These are phyloP conservation scores for Gentiana dahurica DNA, from an alignment of 257 asterid genomes.

Conservation along the genomic window DNA sequence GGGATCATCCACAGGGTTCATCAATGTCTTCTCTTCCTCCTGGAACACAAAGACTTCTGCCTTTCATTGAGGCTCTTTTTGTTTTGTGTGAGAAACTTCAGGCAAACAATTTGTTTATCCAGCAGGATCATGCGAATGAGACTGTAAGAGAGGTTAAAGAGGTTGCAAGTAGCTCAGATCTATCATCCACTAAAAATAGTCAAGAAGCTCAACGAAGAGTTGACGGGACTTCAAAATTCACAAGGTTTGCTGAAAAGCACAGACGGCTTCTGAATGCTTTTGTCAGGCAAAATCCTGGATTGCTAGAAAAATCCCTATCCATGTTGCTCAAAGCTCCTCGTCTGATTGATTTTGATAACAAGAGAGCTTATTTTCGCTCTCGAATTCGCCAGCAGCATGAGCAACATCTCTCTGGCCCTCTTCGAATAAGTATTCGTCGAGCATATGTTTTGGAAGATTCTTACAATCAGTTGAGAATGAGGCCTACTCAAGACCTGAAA, in stretches of 20 bases:
- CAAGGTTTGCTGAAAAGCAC: constrained; percentile 84
- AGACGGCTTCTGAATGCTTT: constrained; percentile 93
- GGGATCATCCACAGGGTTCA: constrained; percentile 70
- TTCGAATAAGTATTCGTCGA: constrained; percentile 91
- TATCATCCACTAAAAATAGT: constrained; percentile 19
- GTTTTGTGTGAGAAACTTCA: constrained; percentile 89
- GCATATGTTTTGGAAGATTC: constrained; percentile 98
- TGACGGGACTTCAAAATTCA: constrained; percentile 73
- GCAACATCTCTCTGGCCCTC: constrained; percentile 91
- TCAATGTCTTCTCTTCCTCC: constrained; percentile 84
- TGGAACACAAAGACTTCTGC: constrained; percentile 91
- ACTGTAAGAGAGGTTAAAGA: constrained; percentile 92
- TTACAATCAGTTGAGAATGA: constrained; percentile 93
- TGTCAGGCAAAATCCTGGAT: constrained; percentile 86
- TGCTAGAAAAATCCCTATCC: constrained; percentile 85
- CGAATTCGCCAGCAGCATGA: constrained; percentile 94
- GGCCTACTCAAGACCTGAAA: constrained; percentile 84
- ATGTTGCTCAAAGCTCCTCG: constrained; percentile 95
- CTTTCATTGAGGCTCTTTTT: constrained; percentile 94
- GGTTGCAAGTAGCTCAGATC: constrained; percentile 38
- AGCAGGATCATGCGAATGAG: constrained; percentile 57
- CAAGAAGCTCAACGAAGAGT: constrained; percentile 46
- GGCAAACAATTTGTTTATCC: constrained; percentile 43
- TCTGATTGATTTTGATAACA: constrained; percentile 92
- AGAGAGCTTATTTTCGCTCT: constrained; percentile 82